Percentiles rank a stretch among this genome's conserved stretches.
Evolutionary conservation across 345 rosid species (phyloP).

Genomic region (Mangifera indica): DNA sequence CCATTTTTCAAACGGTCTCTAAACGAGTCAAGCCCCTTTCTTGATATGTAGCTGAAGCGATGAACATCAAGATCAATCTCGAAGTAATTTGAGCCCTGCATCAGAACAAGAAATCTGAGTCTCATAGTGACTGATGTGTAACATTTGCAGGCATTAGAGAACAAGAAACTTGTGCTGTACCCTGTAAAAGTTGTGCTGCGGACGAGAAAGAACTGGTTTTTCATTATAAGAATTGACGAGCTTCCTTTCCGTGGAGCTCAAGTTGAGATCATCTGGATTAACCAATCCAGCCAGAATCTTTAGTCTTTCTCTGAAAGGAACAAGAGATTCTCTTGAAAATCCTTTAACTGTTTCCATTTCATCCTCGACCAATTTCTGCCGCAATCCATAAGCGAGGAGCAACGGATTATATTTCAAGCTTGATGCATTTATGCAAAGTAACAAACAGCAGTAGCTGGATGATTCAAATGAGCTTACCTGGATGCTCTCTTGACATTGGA

Average conservation of each 20-base stretch:
- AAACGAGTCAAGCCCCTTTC: conserved; percentile 90
- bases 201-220: conserved; percentile 93
- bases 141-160: background rate
- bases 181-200: conserved; percentile 82
- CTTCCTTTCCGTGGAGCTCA: conserved; percentile 80
- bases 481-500: conserved; percentile 63
- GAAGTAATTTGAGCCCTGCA: conserved; percentile 83
- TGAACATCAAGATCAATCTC: conserved; percentile 95
- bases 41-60: conserved; percentile 85
- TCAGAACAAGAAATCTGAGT: background rate
- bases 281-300: conserved; percentile 81
- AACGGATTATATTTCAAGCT: too few relatives aligned
- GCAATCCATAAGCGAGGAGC: background rate
- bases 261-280: conserved; percentile 75
- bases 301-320: conserved; percentile 86
- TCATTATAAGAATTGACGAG: conserved; percentile 83
- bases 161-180: conserved; percentile 29
- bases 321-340: conserved; percentile 65
- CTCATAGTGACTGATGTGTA: too few relatives aligned
- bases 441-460: conserved; percentile 3
- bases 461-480: conserved; percentile 41
- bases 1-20: conserved; percentile 77
- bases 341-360: conserved; percentile 88
- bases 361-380: conserved; percentile 75
- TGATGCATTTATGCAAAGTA: conserved; percentile 2